A percentile compares a stretch with the other conserved stretches of the same genome.
Evolutionary conservation across 352 stramenopile genomes (phyloP).

Genomic region (Phytopythium mirpurense): DNA sequence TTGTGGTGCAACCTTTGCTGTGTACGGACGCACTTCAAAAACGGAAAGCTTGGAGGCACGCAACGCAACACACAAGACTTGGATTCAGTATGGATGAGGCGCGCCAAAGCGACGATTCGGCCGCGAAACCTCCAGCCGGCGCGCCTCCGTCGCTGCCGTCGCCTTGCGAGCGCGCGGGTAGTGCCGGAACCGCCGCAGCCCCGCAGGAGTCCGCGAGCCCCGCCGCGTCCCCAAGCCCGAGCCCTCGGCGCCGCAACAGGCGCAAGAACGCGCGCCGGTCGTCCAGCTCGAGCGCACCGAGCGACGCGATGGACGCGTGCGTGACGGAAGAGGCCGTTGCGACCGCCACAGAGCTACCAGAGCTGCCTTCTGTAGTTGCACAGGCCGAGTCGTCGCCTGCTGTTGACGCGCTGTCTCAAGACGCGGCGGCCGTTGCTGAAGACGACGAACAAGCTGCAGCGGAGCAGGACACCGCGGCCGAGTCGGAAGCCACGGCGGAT

Average conservation of each 20-base stretch:
- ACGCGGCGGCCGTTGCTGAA: background rate
- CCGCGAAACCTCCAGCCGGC: slow-evolving; percentile 1
- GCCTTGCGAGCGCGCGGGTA: background rate
- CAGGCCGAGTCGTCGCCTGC: background rate
- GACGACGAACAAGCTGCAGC: background rate
- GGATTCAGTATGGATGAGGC: background rate
- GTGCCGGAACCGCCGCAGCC: background rate
- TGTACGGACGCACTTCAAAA: slow-evolving; percentile 8
- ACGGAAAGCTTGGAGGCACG: background rate
- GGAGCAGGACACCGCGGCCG: background rate
- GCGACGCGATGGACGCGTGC: background rate
- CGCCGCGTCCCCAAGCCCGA: background rate
- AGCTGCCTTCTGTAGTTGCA: background rate
- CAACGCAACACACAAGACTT: background rate
- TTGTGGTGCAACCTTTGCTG: background rate
- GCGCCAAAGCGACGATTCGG: background rate
- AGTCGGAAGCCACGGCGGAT: background rate
- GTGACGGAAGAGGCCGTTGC: background rate
- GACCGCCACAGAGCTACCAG: background rate
- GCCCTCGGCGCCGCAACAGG: background rate
- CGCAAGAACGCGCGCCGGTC: background rate
- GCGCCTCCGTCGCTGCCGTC: background rate
- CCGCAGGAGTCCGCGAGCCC: background rate
- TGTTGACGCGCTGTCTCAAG: background rate
- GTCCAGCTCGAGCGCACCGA: background rate